Conservation (phyloP, 805 yeast species). For the Ogataea thermomethanolica region DNA sequence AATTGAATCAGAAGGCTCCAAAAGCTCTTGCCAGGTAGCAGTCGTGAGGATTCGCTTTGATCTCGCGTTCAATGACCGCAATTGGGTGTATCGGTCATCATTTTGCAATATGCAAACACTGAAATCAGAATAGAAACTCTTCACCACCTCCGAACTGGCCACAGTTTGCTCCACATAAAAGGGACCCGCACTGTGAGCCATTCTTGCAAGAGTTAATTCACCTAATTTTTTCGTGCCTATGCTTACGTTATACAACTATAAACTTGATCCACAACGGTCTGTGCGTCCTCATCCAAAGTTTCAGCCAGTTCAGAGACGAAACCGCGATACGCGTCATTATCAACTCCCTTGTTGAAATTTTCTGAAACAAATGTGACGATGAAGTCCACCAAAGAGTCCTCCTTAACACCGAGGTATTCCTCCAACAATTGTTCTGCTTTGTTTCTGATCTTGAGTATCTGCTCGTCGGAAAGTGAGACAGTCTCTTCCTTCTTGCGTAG, state of each 20-base stretch:
- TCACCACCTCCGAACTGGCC: conserved; percentile 22
- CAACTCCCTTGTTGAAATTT: conserved; percentile 29
- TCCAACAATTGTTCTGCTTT: conserved; percentile 44
- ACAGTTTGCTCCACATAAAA: conserved; percentile 26
- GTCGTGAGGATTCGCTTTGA: conserved; percentile 19
- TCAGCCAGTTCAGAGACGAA: conserved; percentile 47
- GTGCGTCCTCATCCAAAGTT: conserved; percentile 45
- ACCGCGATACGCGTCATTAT: conserved; percentile 29
- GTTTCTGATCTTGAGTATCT: conserved; percentile 28
- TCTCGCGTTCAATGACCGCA: not conserved
- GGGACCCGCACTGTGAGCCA: conserved; percentile 2
- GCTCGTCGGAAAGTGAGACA: not conserved
- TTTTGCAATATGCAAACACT: conserved; percentile 14
- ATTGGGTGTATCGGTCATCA: conserved; percentile 15
- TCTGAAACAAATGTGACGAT: conserved; percentile 38
- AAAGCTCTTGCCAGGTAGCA: conserved; percentile 25
- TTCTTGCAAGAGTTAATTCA: not conserved
- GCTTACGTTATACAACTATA: conserved; percentile 8
- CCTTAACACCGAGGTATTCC: conserved; percentile 52
- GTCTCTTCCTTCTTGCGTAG: conserved; percentile 16
- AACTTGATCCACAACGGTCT: conserved; percentile 20
- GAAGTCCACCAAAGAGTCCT: conserved; percentile 46
- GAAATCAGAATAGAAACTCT: conserved; percentile 22
- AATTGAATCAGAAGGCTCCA: conserved; percentile 26
- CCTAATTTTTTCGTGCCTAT: not conserved